Base-by-base conservation (phyloP, 169 alveolate genomes). In the Plasmodium gaboni region DNA sequence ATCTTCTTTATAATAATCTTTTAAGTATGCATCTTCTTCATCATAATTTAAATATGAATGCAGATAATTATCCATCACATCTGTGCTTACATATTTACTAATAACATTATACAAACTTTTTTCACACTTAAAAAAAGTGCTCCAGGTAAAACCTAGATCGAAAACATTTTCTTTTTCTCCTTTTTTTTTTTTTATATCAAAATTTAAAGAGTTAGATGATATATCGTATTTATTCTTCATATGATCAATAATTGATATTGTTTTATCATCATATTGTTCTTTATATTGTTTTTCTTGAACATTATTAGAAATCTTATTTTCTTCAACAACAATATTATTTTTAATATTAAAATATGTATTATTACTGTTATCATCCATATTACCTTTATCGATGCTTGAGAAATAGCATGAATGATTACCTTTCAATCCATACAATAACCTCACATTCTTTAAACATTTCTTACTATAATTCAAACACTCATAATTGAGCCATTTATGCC, bases 51-150 rank as follows among this genome's bases (percentile, higher is more conserved):
- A 76, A 55, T 26, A 76, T 13, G 15, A 57, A 38, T 76, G 89
- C 13, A 76, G 65, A 57, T 53, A 68, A 57, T 48, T 57, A 55
- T 76, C 89, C 70, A 64, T 76, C 9, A 24, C 15, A 50, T 76
- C 65, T 76, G 89, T 76, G 57, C 65, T 76, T 48, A 76, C n/a
- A 55, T 64, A 76, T 50, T 64, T 76, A 57, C 65, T 76, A 46
- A 76, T 76, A 19, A 76, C 74, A 19, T 76, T 57, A 46, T 63
- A 63, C 46, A 76, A 50, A 50, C 74, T 68, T 57, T 76, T 76
- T 76, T 76, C 89, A 64, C 89, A 76, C 6, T 76, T 76, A 44
- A 76, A 76, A 50, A 76, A 63, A 42, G 32, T 19, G 65, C 50
- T 76, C 89, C 89, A 76, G 13, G 44, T 76, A 10, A 22, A 63